Evolutionary conservation across 225 moss, liverwort and hornwort genomes (phyloP).

Genomic region (Polytrichum commune): DNA sequence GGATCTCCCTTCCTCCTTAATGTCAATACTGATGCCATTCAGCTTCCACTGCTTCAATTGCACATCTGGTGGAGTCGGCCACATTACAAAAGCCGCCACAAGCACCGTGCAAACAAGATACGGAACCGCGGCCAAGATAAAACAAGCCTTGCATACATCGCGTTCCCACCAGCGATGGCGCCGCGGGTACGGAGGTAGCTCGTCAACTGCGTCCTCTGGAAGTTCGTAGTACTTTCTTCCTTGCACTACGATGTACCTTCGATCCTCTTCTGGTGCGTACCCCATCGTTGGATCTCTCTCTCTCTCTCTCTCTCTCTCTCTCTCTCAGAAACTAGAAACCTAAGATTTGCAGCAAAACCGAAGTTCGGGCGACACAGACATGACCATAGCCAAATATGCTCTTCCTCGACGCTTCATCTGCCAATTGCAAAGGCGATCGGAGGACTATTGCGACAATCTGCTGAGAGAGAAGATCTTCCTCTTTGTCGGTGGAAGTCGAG

Average conservation of each 20-base stretch:
- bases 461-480: too few relatives aligned
- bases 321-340: too few relatives aligned
- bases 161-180: constrained; percentile 16
- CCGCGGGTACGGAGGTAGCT: constrained; percentile 31
- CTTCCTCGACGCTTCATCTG: too few relatives aligned
- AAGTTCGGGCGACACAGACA: too few relatives aligned
- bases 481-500: too few relatives aligned
- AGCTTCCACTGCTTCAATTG: constrained; percentile 60
- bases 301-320: too few relatives aligned
- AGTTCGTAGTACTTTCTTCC: constrained; percentile 51
- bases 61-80: constrained; percentile 61
- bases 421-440: too few relatives aligned
- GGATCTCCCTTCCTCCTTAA: constrained; percentile 35
- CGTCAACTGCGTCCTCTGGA: constrained; percentile 34
- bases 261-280: constrained; percentile 21
- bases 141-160: constrained; percentile 13
- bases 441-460: too few relatives aligned
- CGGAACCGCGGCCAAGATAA: constrained; percentile 19
- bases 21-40: constrained; percentile 55
- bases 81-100: constrained; percentile 12
- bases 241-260: constrained; percentile 31
- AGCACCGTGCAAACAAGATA: constrained; percentile 38
- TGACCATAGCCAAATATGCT: too few relatives aligned
- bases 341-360: too few relatives aligned
- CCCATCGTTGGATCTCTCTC: constrained; percentile 19